Evolutionary conservation across 1,284 basidiomycete genomes (phyloP).

Genomic region (Ganoderma meredithae): DNA sequence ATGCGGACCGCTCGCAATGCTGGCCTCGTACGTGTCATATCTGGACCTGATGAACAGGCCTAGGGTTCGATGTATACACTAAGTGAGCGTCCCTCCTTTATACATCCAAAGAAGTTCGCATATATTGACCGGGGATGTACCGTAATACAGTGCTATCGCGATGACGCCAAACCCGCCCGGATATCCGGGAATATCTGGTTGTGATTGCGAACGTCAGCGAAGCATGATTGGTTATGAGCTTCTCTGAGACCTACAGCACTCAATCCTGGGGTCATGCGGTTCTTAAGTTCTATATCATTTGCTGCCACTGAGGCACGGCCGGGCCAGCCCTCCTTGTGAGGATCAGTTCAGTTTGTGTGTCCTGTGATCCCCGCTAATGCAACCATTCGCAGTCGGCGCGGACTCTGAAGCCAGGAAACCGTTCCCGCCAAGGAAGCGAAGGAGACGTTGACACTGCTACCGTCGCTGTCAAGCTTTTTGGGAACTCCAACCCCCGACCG

Average conservation of each 20-base stretch:
- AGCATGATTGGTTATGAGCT: constrained; percentile 1
- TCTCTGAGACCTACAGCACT: not conserved
- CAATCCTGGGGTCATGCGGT: not conserved
- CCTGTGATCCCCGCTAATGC: not conserved
- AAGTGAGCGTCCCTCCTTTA: not conserved
- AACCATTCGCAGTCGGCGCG: not conserved
- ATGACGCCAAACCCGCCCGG: not conserved
- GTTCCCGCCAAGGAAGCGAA: constrained; percentile 4
- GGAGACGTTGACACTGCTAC: constrained; percentile 1
- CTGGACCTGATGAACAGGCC: no score
- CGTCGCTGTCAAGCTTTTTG: not conserved
- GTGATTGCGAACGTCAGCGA: constrained; percentile 6
- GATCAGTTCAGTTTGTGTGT: not conserved
- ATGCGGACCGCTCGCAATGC: not conserved
- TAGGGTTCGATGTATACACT: no score
- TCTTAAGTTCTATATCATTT: not conserved
- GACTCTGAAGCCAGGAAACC: not conserved
- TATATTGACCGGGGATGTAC: not conserved
- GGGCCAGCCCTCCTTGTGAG: not conserved
- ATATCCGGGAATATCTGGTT: constrained; percentile 8
- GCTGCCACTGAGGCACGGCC: not conserved
- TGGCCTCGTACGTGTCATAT: not conserved
- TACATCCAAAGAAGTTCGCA: not conserved
- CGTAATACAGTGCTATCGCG: not conserved
- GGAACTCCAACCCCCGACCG: not conserved